Evolutionary conservation across 2,329 filamentous ascomycete genomes (phyloP).

Genomic region (Bipolaris sorokiniana): DNA sequence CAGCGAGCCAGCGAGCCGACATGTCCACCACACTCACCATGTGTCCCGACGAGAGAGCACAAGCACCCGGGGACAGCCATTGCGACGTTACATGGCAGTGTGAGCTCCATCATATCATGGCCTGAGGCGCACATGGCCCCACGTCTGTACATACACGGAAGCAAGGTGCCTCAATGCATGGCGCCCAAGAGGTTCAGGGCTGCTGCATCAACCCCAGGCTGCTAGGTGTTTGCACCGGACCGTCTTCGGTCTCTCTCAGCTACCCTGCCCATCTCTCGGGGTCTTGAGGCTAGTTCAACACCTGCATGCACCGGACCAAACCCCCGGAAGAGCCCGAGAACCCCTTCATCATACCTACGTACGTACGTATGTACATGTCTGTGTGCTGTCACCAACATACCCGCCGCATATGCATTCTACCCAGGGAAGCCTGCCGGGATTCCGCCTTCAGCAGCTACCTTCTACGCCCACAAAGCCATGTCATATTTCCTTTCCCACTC

Average conservation of each 20-base stretch:
- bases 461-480: no score
- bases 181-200: no score
- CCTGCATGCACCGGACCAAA: neutral
- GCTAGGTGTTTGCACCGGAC: neutral
- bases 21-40: neutral
- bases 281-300: neutral
- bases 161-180: no score
- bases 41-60: neutral
- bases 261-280: constrained; percentile 3
- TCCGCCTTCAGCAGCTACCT: no score
- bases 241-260: neutral
- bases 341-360: neutral
- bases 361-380: neutral
- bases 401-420: no score
- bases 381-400: neutral
- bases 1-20: neutral
- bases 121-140: no score
- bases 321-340: neutral
- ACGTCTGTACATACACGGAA: neutral
- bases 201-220: no score
- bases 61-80: constrained; percentile 4
- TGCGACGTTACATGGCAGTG: constrained; percentile 8
- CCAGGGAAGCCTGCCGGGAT: no score
- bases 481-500: no score
- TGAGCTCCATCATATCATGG: no score